These are phyloP conservation scores for Phaeoacremonium minimum DNA, from an alignment of 2,329 filamentous ascomycete genomes.

Conservation along the genomic window DNA sequence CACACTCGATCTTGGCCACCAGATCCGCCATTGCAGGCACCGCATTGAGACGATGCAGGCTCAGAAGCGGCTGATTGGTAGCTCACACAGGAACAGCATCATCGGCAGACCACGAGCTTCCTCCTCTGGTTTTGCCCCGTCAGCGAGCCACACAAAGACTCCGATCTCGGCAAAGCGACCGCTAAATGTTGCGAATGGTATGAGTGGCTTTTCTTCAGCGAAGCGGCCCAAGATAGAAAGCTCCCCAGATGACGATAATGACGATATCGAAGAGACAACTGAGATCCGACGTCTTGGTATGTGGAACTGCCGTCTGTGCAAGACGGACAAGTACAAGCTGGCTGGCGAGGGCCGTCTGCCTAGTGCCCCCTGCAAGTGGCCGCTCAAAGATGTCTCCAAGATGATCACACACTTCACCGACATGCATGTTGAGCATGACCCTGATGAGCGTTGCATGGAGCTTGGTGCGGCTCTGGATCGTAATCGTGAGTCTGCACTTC, in stretches of 20 bases:
- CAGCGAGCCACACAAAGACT: background rate
- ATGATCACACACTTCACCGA: constrained; percentile 42
- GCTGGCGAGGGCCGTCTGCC: constrained; percentile 34
- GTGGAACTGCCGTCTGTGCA: constrained; percentile 42
- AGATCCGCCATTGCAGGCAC: constrained; percentile 36
- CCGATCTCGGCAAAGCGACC: background rate
- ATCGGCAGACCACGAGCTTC: constrained; percentile 8
- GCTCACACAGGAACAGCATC: constrained; percentile 3
- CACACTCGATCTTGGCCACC: constrained; percentile 35
- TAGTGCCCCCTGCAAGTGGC: constrained; percentile 40
- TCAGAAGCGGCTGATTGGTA: constrained; percentile 15
- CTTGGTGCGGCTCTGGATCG: constrained; percentile 33
- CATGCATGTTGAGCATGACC: constrained; percentile 38
- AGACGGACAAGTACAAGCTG: constrained; percentile 34
- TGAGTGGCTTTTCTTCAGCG: background rate
- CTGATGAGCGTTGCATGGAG: constrained; percentile 34
- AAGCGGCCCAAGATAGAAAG: background rate
- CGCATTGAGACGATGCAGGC: constrained; percentile 29
- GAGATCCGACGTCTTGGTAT: constrained; percentile 35
- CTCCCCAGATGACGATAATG: constrained; percentile 10
- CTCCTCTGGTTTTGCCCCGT: constrained; percentile 2
- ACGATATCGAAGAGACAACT: constrained; percentile 11
- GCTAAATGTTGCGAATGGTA: background rate
- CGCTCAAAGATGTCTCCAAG: constrained; percentile 40
- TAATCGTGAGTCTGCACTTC: constrained; percentile 38